Conservation (phyloP, 345 rosid genomes). For the Trapa bicornis region DNA sequence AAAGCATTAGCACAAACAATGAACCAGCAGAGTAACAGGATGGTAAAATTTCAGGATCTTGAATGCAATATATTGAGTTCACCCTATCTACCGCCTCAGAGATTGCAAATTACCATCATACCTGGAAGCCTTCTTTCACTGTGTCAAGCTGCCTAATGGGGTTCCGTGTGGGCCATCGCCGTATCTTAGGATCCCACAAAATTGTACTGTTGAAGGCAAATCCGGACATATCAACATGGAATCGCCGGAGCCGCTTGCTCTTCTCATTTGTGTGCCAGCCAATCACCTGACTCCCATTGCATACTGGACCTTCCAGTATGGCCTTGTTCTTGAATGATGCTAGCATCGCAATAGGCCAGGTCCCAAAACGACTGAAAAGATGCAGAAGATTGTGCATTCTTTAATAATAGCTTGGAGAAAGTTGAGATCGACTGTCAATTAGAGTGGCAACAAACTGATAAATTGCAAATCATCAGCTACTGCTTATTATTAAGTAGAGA, state of each 20-base stretch:
- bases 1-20: not conserved
- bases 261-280: slow-evolving; percentile 99
- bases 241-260: slow-evolving; percentile 70
- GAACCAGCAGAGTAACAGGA: not conserved
- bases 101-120: slow-evolving; percentile 19
- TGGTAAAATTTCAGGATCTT: not conserved
- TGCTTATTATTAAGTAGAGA: not conserved
- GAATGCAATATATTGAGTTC: not conserved
- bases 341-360: slow-evolving; percentile 96
- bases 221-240: slow-evolving; percentile 94
- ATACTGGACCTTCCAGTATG: slow-evolving; percentile 74
- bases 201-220: slow-evolving; percentile 93
- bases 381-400: not conserved
- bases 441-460: not conserved
- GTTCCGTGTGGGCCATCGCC: slow-evolving; percentile 40
- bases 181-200: slow-evolving; percentile 82
- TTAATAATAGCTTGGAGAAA: not conserved
- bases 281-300: slow-evolving; percentile 61
- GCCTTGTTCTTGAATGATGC: slow-evolving; percentile 85
- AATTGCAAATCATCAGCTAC: not conserved
- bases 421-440: not conserved
- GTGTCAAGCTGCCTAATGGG: slow-evolving; percentile 67
- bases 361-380: slow-evolving; percentile 56
- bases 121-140: slow-evolving; percentile 91
- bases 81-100: not conserved